phyloP scores from a whole-genome alignment of 306 rosid species.

The Trifolium dubium region DNA sequence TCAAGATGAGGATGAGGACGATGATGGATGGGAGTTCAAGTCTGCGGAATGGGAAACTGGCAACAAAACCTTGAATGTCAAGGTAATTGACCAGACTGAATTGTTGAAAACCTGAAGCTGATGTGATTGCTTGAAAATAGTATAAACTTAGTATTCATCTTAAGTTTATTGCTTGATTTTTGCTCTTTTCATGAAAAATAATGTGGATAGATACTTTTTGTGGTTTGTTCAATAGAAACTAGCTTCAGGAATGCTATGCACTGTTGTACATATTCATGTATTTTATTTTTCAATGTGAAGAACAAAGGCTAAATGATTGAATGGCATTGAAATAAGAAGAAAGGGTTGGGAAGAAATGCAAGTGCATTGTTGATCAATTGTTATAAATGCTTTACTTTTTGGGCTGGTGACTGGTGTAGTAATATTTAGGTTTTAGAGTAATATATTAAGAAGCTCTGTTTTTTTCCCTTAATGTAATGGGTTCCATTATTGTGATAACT shows the following conservation, averaged over 20 bases:
- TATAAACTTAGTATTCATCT: not conserved
- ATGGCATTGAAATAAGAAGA: conserved; percentile 26
- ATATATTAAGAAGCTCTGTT: conserved; percentile 15
- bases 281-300: conserved; percentile 37
- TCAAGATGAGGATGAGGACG: conserved; percentile 51
- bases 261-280: not conserved
- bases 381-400: conserved; percentile 34
- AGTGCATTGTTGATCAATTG: conserved; percentile 50
- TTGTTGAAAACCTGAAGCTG: not conserved
- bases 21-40: conserved; percentile 96
- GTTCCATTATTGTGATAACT: conserved; percentile 28
- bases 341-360: conserved; percentile 33
- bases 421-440: conserved; percentile 1
- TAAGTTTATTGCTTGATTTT: not conserved
- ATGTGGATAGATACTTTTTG: not conserved
- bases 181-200: not conserved
- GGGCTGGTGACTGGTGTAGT: conserved; percentile 28
- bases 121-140: conserved; percentile 12
- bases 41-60: conserved; percentile 62
- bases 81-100: conserved; percentile 38
- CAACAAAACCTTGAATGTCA: conserved; percentile 39
- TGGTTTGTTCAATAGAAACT: conserved; percentile 10
- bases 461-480: not conserved
- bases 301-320: conserved; percentile 43
- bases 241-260: conserved; percentile 28